Conservation (phyloP, 352 stramenopile genomes). For the Globisporangium megalacanthum region DNA sequence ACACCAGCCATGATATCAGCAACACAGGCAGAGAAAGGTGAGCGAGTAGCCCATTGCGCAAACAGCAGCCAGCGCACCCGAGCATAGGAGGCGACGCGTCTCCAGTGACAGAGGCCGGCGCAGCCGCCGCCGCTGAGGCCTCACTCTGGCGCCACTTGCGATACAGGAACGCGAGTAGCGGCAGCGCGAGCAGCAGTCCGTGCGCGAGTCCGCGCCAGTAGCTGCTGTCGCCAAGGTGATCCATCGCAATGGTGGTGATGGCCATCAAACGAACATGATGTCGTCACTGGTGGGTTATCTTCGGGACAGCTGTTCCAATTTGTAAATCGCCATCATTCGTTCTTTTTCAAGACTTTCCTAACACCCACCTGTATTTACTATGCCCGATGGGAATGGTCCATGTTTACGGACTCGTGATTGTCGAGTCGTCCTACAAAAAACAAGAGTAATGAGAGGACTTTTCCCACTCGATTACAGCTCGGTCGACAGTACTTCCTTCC, state of each 20-base stretch:
- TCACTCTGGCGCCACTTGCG: constrained; percentile 32
- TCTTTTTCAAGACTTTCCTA: no score
- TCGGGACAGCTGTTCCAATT: no score
- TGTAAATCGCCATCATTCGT: no score
- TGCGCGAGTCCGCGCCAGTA: constrained; percentile 55
- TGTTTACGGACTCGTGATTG: no score
- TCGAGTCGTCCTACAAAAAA: no score
- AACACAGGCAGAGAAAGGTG: constrained; percentile 2
- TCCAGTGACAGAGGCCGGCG: constrained; percentile 3
- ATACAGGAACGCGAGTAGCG: constrained; percentile 39
- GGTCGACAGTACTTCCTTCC: no score
- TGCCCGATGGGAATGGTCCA: no score
- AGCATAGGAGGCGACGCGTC: constrained; percentile 26
- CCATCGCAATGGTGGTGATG: not conserved
- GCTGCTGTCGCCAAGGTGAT: not conserved
- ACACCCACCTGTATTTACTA: no score
- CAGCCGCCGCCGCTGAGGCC: constrained; percentile 6
- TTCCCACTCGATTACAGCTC: no score
- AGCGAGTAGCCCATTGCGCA: constrained; percentile 6
- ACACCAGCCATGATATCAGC: not conserved
- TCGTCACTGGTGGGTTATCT: not conserved
- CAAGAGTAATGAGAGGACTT: no score
- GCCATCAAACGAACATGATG: not conserved
- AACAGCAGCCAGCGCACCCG: constrained; percentile 25
- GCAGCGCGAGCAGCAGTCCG: constrained; percentile 42